Conservation (phyloP, 1,284 basidiomycete genomes). For the Boletellus deceptivus region DNA sequence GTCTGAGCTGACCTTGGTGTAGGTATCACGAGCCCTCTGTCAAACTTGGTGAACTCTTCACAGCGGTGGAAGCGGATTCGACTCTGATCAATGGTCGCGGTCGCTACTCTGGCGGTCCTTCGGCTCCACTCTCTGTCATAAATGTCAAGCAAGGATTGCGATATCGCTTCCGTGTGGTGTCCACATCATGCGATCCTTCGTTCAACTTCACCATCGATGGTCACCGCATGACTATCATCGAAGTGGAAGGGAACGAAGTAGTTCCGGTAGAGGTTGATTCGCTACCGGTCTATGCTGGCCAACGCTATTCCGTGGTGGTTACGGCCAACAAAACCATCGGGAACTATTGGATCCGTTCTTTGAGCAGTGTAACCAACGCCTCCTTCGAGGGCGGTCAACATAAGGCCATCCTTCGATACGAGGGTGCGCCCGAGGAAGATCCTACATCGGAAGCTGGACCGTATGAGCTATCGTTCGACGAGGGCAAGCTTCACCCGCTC, state of each 20-base stretch:
- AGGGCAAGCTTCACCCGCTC: conserved; percentile 36
- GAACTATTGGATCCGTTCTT: conserved; percentile 48
- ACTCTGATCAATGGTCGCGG: conserved; percentile 19
- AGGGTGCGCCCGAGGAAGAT: conserved; percentile 41
- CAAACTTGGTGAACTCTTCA: conserved; percentile 4
- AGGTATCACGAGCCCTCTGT: conserved; percentile 29
- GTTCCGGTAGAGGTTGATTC: conserved; percentile 42
- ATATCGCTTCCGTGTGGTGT: conserved; percentile 36
- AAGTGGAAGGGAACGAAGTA: conserved; percentile 47
- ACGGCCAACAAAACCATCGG: conserved; percentile 30
- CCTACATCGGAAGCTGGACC: conserved; percentile 39
- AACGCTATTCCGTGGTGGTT: conserved; percentile 39
- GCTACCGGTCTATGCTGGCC: conserved; percentile 40
- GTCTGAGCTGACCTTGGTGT: neutral
- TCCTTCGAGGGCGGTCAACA: conserved; percentile 42
- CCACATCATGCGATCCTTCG: conserved; percentile 33
- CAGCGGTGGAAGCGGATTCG: conserved; percentile 10
- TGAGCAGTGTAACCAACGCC: conserved; percentile 1
- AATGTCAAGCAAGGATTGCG: conserved; percentile 16
- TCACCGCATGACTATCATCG: conserved; percentile 45
- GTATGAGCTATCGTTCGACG: conserved; percentile 30
- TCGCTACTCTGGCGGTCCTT: conserved; percentile 17
- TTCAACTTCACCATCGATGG: conserved; percentile 43
- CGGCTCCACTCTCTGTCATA: conserved; percentile 34
- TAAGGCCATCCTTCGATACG: conserved; percentile 54